Conservation (phyloP, 2,329 filamentous ascomycete genomes). For the Emmonsia crescens region DNA sequence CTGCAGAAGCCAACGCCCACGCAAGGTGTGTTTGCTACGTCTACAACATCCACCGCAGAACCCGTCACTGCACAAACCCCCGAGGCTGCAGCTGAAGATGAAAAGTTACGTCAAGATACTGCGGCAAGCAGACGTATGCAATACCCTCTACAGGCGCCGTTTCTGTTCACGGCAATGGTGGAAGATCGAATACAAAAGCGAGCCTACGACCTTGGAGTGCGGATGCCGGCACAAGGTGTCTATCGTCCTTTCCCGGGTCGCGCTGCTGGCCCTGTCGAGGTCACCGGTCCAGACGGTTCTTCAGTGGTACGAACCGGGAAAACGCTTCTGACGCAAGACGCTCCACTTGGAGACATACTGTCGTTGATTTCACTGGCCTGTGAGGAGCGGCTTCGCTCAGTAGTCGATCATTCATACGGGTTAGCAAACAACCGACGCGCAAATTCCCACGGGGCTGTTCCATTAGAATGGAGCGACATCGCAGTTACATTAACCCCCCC, state of each 20-base stretch:
- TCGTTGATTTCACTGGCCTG: conserved; percentile 72
- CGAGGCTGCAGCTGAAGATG: conserved; percentile 28
- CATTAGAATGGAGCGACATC: conserved; percentile 63
- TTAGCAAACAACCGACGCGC: conserved; percentile 61
- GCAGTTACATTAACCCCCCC: conserved; percentile 44
- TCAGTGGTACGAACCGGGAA: conserved; percentile 53
- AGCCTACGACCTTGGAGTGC: conserved; percentile 47
- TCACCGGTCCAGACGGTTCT: conserved; percentile 51
- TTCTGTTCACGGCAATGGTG: conserved; percentile 53
- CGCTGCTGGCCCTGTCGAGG: conserved; percentile 35
- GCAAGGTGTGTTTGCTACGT: conserved; percentile 50
- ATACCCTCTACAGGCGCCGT: conserved; percentile 62
- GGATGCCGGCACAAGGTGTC: conserved; percentile 47
- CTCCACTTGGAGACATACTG: conserved; percentile 69
- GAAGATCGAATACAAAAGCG: conserved; percentile 47
- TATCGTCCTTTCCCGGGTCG: conserved; percentile 31
- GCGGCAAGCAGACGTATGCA: conserved; percentile 50
- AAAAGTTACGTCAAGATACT: conserved; percentile 54
- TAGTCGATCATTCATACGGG: conserved; percentile 66
- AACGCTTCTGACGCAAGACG: conserved; percentile 61
- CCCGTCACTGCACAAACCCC: conserved; percentile 2
- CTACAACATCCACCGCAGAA: conserved; percentile 43
- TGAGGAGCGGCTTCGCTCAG: conserved; percentile 62
- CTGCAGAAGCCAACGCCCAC: conserved; percentile 45
- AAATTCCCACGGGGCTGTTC: conserved; percentile 69